Evolutionary conservation across 2,329 filamentous ascomycete genomes (phyloP), one percentile per base, ranked within the genome.

Genomic region (Aureobasidium sp.): DNA sequence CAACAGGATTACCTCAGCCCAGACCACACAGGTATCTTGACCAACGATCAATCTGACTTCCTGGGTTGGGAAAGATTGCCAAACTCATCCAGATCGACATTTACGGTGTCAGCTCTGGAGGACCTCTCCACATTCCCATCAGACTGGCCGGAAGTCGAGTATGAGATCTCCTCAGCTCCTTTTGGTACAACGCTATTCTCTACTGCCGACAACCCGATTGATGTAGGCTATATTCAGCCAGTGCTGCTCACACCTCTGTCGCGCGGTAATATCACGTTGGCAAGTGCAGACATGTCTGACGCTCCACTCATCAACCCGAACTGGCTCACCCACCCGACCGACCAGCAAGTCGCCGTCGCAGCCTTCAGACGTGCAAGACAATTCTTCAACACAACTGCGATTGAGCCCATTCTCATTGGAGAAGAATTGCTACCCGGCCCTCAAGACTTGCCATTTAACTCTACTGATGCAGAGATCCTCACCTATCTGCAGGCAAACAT

Each of bases 61-160:
- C 36, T 68, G 13, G 71, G 64, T 13, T 71, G 68, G 63, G 68
- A 72, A 27, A 72, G 68, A 51, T 27, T 74, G 7, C 68, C 42
- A 36, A 70, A 32, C 55, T 26, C 42, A 6, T 55, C 69, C 5
- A 50, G 63, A 34, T 36, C 56, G 4, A n/a, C 34, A 1, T 41
- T 53, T 50, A 61, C 67, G 61, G 55, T 59, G 34, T 27, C 53
- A 48, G 56, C 61, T 15, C 63, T 71, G 1, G 65, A 64, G 8
- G 23, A 34, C 7, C 71, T 73, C 70, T 36, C 50, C 17, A 17
- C 3, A 13, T 53, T 53, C 8, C 66, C 72, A 1, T 27, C 62
- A 0, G 72, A 75, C 64, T 76, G 73, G 73, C 70, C 73, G 1
- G 67, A 74, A n/a, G 20, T 75, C 6, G 72, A 74, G 37, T 67